These are phyloP conservation scores for Leccinum incarnatum DNA, from an alignment of 768 basidiomycete genomes.

Conservation along the genomic window DNA sequence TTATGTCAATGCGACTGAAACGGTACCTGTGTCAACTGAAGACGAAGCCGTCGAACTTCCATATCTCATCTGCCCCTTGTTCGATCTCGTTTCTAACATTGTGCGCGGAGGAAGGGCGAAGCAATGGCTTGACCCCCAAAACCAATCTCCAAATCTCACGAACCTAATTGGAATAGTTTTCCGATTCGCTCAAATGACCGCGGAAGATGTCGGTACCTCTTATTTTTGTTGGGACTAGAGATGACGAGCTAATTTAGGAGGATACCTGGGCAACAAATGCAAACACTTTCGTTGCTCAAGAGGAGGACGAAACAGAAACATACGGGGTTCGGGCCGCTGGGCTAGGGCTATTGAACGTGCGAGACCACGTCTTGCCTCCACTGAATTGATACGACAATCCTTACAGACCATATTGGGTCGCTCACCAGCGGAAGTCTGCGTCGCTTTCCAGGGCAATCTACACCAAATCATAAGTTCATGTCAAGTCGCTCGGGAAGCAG, in stretches of 20 bases:
- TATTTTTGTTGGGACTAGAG: background rate
- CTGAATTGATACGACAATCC: conserved; percentile 3
- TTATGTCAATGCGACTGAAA: conserved; percentile 56
- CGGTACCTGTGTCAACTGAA: conserved; percentile 64
- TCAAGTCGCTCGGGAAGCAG: conserved; percentile 50
- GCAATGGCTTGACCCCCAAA: conserved; percentile 54
- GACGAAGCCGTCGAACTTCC: conserved; percentile 75
- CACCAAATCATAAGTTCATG: conserved; percentile 58
- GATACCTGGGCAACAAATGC: conserved; percentile 88
- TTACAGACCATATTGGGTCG: conserved; percentile 57
- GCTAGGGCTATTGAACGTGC: conserved; percentile 79
- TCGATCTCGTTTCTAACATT: conserved; percentile 75
- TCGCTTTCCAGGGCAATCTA: conserved; percentile 52
- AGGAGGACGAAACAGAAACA: conserved; percentile 83
- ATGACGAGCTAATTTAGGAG: conserved; percentile 51
- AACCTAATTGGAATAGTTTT: conserved; percentile 57
- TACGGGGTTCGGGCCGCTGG: conserved; percentile 84
- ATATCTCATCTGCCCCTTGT: conserved; percentile 71
- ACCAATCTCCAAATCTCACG: conserved; percentile 37
- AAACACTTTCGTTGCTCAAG: conserved; percentile 91
- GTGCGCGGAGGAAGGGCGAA: conserved; percentile 63
- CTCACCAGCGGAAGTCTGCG: conserved; percentile 46
- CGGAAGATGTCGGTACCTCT: conserved; percentile 67
- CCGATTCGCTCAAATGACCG: conserved; percentile 81
- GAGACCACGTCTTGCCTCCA: conserved; percentile 4